Conservation (phyloP, 1,284 basidiomycete species). For the Vanrija sp. region DNA sequence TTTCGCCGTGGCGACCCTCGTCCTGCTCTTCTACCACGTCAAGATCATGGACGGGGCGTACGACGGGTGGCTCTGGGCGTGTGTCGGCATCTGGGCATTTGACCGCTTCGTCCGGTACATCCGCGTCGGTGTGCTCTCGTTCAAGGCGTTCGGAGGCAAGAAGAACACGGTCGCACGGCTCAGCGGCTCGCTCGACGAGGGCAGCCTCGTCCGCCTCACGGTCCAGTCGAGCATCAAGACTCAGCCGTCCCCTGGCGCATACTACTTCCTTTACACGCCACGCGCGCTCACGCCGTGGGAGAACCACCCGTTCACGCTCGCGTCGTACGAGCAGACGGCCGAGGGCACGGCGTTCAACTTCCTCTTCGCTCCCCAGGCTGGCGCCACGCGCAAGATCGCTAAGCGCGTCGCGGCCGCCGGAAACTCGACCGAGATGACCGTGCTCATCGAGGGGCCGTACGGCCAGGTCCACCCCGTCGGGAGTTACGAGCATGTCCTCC, state of each 20-base stretch:
- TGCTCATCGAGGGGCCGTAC: slow-evolving; percentile 36
- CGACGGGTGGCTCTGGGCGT: slow-evolving; percentile 22
- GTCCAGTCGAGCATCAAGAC: slow-evolving; percentile 14
- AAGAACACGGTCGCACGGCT: slow-evolving; percentile 12
- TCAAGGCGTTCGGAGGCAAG: slow-evolving; percentile 7
- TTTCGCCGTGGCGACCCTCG: slow-evolving; percentile 18
- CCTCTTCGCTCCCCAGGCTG: slow-evolving; percentile 19
- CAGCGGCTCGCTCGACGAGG: slow-evolving; percentile 2
- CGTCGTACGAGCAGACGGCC: slow-evolving; percentile 9
- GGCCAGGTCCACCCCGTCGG: slow-evolving; percentile 16
- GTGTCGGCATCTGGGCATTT: slow-evolving; percentile 23
- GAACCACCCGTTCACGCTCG: slow-evolving; percentile 33
- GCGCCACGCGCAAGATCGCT: slow-evolving; percentile 18
- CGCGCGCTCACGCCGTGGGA: slow-evolving; percentile 23
- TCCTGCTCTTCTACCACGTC: slow-evolving; percentile 27
- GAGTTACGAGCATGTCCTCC: slow-evolving; percentile 20
- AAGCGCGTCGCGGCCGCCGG: background rate
- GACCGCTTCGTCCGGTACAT: slow-evolving; percentile 4
- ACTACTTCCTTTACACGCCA: slow-evolving; percentile 31
- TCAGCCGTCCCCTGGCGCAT: slow-evolving; percentile 21
- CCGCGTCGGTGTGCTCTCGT: slow-evolving; percentile 21
- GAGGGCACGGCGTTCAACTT: slow-evolving; percentile 18
- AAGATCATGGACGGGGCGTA: slow-evolving; percentile 20
- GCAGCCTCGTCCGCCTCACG: slow-evolving; percentile 20
- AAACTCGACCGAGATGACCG: background rate